A percentile compares a stretch with the other conserved stretches of the same genome.
Evolutionary conservation across 2,329 filamentous ascomycete species (phyloP).

Genomic region (Penicillium thymicola): DNA sequence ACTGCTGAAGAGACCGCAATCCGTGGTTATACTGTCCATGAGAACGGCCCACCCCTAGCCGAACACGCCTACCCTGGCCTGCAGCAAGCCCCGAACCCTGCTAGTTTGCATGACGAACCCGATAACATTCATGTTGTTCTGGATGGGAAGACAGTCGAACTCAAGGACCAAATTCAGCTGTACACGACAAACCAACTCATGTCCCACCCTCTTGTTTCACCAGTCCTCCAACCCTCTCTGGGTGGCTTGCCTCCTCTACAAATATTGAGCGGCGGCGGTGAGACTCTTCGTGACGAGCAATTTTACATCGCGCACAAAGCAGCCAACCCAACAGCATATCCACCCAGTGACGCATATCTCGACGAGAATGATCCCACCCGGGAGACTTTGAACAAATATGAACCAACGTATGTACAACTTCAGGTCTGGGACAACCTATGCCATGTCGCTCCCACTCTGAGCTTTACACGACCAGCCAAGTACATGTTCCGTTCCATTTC

Average conservation of each 20-base stretch:
- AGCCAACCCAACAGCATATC: slow-evolving; percentile 74
- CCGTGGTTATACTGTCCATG: slow-evolving; percentile 28
- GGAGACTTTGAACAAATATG: slow-evolving; percentile 60
- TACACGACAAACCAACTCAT: slow-evolving; percentile 81
- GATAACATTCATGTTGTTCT: slow-evolving; percentile 63
- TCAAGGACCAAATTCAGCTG: slow-evolving; percentile 92
- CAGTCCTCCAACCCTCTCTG: slow-evolving; percentile 79
- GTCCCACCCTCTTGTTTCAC: slow-evolving; percentile 84
- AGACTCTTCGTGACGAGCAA: slow-evolving; percentile 88
- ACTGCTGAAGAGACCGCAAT: slow-evolving; percentile 33
- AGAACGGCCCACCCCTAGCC: slow-evolving; percentile 12
- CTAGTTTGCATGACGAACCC: slow-evolving; percentile 18
- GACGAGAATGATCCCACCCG: slow-evolving; percentile 59
- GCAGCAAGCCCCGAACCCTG: slow-evolving; percentile 17
- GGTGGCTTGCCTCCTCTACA: slow-evolving; percentile 86
- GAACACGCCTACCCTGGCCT: slow-evolving; percentile 23
- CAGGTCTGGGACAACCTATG: slow-evolving; percentile 97
- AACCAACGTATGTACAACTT: slow-evolving; percentile 85
- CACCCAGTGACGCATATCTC: slow-evolving; percentile 63
- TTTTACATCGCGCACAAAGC: slow-evolving; percentile 94
- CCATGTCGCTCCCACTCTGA: slow-evolving; percentile 88
- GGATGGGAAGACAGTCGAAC: slow-evolving; percentile 65
- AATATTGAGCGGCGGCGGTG: slow-evolving; percentile 82
- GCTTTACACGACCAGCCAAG: slow-evolving; percentile 92
- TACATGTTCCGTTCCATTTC: slow-evolving; percentile 91